phyloP scores from a whole-genome alignment of 2,329 filamentous ascomycete genomes.

The Stachybotrys chartarum region DNA sequence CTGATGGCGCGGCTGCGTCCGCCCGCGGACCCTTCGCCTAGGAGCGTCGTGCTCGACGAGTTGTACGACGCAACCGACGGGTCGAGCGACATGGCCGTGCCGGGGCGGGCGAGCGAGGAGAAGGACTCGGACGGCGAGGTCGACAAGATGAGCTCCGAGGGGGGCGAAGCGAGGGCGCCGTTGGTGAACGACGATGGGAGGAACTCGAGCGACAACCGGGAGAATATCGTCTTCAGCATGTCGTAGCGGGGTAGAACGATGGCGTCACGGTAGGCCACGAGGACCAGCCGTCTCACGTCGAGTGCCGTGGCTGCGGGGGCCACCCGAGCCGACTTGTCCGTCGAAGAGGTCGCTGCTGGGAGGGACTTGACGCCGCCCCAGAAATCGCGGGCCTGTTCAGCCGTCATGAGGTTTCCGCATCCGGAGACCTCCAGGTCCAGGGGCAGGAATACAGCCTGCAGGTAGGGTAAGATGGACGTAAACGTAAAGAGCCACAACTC shows the following conservation, averaged over 20 bases:
- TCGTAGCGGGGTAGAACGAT: conserved; percentile 88
- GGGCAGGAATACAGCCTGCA: conserved; percentile 91
- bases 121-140: conserved; percentile 44
- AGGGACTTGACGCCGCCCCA: conserved; percentile 64
- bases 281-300: conserved; percentile 81
- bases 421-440: conserved; percentile 91
- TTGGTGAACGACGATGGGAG: conserved; percentile 43
- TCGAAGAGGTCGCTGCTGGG: conserved; percentile 19
- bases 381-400: conserved; percentile 78
- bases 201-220: conserved; percentile 78
- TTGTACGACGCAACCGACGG: conserved; percentile 72
- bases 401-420: conserved; percentile 67
- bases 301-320: conserved; percentile 50
- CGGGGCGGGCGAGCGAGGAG: conserved; percentile 46
- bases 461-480: conserved; percentile 81
- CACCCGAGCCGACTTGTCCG: conserved; percentile 29
- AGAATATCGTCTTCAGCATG: conserved; percentile 82
- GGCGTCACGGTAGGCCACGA: conserved; percentile 81
- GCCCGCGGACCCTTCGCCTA: conserved; percentile 55
- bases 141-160: conserved; percentile 40
- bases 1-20: conserved; percentile 74
- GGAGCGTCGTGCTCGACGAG: conserved; percentile 69
- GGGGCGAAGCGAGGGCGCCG: conserved; percentile 47
- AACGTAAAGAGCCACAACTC: conserved; percentile 94
- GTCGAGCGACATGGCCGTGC: conserved; percentile 70